Base-by-base conservation (phyloP, 2,329 filamentous ascomycete genomes). In the Gliomastix tumulicola region DNA sequence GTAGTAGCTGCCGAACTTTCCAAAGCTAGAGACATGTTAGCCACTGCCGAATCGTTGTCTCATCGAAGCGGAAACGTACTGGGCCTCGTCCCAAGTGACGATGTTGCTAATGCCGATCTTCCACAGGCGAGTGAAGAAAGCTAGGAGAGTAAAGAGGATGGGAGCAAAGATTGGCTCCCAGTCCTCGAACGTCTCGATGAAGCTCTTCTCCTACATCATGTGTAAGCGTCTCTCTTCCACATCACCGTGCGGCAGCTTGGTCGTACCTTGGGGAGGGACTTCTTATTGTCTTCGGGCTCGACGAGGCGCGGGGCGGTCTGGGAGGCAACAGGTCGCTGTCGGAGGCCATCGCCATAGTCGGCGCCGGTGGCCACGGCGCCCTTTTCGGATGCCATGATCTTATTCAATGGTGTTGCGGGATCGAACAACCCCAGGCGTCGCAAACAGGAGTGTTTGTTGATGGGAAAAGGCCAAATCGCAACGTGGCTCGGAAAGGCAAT, bases 1-100 rank as follows among this genome's bases (percentile, higher is more conserved):
- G 63, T 98, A 98, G 66, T 98, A 90, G 51, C 90, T 97, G 46
- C 92, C 92, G 63, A 98, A 98, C 69, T 98, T 98, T 58, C 87
- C 87, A 62, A 94, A 94, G 62, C 83, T 88, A 45, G 15, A 36
- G 22, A 41, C 36, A 16, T 32, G 21, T 51, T 43, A 47, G 43
- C 33, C 20, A 7, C 7, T 9, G 13, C 20, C 18, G n/a, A 5
- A 13, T 4, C n/a, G 17, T 20, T 20, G 32, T 22, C 12, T 22
- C n/a, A 13, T 32, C 30, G n/a, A 32, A 19, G 17, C 12, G 16
- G 23, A 9, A 28, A 66, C 74, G 50, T 63, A 76, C 75, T 81
- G 76, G 50, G 76, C 76, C 60, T 79, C 75, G 57, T 81, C 76
- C 76, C 76, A 81, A 34, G 77, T 82, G 34, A 82, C 77, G 48